Percentiles rank a stretch among this genome's conserved stretches.
Conservation (phyloP, 768 basidiomycete genomes). For the Tulasnella sp. region DNA sequence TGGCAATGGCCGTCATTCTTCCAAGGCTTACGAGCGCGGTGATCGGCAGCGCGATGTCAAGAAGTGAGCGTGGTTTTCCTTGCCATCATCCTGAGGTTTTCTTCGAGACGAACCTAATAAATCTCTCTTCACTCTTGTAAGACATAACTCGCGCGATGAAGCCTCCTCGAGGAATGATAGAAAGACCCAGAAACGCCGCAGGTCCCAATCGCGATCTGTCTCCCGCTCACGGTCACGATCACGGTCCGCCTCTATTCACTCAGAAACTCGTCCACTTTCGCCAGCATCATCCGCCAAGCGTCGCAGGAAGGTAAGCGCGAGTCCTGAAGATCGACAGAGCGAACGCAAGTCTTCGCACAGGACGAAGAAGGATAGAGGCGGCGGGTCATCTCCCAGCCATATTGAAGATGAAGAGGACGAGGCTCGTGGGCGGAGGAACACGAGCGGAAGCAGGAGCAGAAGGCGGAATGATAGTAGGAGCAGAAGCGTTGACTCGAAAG, state of each 20-base stretch:
- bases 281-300: conserved; percentile 20
- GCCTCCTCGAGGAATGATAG: not conserved
- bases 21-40: conserved; percentile 1
- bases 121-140: too few species aligned
- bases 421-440: not conserved
- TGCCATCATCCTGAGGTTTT: not conserved
- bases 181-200: conserved; percentile 5
- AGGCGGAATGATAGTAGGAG: not conserved
- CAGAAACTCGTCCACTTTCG: not conserved
- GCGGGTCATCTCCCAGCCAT: not conserved
- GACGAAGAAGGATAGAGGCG: not conserved
- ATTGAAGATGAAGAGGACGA: not conserved
- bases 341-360: not conserved
- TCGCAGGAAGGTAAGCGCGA: not conserved
- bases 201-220: conserved; percentile 12
- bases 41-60: conserved; percentile 1
- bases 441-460: not conserved
- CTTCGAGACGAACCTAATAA: not conserved
- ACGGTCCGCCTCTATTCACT: not conserved
- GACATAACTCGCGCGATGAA: not conserved
- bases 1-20: not conserved
- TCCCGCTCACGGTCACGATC: conserved; percentile 10
- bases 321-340: conserved; percentile 1
- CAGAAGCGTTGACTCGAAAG: not conserved
- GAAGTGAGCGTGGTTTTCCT: not conserved